A percentile compares a stretch with the other conserved stretches of the same genome.
Evolutionary conservation across 805 yeast species (phyloP).

Genomic region (Myxozyma kluyveri): DNA sequence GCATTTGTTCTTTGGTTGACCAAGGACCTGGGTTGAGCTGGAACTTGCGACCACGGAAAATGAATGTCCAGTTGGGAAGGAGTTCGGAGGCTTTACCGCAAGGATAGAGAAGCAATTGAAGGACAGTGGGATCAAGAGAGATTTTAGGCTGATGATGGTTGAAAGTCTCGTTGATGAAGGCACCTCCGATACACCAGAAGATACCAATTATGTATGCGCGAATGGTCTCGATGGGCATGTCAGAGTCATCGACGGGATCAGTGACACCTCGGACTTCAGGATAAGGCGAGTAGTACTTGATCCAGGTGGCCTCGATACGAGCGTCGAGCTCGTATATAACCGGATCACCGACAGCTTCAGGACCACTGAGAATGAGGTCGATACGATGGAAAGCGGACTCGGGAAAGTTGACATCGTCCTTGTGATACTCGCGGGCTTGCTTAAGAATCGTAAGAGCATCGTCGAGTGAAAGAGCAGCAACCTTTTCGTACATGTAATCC

Average conservation of each 20-base stretch:
- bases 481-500: conserved; percentile 35
- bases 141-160: conserved; percentile 56
- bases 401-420: conserved; percentile 48
- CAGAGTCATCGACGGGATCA: conserved; percentile 5
- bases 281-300: conserved; percentile 51
- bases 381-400: conserved; percentile 39
- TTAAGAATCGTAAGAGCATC: conserved; percentile 43
- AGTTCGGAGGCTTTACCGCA: conserved; percentile 44
- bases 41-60: conserved; percentile 38
- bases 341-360: conserved; percentile 7
- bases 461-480: conserved; percentile 39
- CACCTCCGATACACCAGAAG: conserved; percentile 53
- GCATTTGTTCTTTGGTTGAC: conserved; percentile 59
- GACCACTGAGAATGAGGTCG: conserved; percentile 35
- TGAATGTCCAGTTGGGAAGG: conserved; percentile 14
- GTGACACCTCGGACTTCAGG: conserved; percentile 65
- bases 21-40: conserved; percentile 60
- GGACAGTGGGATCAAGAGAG: conserved; percentile 55
- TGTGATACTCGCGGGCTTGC: conserved; percentile 41
- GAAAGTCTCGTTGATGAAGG: conserved; percentile 53
- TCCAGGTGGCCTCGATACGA: conserved; percentile 37
- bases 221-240: conserved; percentile 44
- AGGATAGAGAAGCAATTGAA: conserved; percentile 65
- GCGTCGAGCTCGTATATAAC: conserved; percentile 31
- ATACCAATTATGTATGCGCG: conserved; percentile 52